Conservation (phyloP, 345 rosid species). For the Ailanthus altissimus region DNA sequence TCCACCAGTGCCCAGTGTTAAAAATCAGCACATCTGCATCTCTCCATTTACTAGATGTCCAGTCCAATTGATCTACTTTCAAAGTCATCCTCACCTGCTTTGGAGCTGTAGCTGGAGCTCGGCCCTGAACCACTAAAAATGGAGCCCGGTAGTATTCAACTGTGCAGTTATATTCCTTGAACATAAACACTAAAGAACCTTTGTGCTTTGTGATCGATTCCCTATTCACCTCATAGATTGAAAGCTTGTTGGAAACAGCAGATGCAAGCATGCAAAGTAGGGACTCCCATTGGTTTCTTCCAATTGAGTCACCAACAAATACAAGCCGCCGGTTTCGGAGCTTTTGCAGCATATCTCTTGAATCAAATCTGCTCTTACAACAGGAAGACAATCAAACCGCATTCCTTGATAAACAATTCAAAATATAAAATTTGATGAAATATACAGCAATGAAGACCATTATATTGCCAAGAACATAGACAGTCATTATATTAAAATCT, state of each 20-base stretch:
- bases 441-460: background rate
- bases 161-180: constrained; percentile 79
- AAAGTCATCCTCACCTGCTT: constrained; percentile 55
- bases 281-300: constrained; percentile 97
- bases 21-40: constrained; percentile 73
- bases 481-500: background rate
- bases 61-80: constrained; percentile 68
- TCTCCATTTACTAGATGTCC: constrained; percentile 63
- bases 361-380: constrained; percentile 63
- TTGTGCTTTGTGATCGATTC: constrained; percentile 84
- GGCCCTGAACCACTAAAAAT: constrained; percentile 62
- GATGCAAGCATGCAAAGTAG: constrained; percentile 83
- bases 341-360: constrained; percentile 63
- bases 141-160: constrained; percentile 91
- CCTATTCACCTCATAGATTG: constrained; percentile 72
- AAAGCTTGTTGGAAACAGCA: constrained; percentile 54
- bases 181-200: constrained; percentile 70
- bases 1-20: constrained; percentile 98
- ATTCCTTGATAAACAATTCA: constrained; percentile 6
- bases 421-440: background rate
- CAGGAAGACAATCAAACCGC: constrained; percentile 21
- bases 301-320: constrained; percentile 93
- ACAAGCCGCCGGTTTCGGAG: constrained; percentile 62
- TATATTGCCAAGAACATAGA: background rate
- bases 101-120: constrained; percentile 61